Conservation (phyloP, 305 asterid species). For the Solanum hybrid region DNA sequence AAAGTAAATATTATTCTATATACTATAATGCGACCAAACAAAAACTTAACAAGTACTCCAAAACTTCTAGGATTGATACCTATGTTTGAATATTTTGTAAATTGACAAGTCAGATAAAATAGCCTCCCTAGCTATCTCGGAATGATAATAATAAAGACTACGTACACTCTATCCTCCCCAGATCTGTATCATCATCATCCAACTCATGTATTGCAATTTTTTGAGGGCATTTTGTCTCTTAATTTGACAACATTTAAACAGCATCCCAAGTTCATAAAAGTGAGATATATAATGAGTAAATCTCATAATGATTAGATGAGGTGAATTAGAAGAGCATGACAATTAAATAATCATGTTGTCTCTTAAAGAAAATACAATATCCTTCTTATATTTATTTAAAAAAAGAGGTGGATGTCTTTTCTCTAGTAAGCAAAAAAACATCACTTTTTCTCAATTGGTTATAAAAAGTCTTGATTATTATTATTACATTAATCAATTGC, state of each 20-base stretch:
- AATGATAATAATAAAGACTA: background rate
- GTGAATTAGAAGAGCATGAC: conserved; percentile 30
- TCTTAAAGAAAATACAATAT: conserved; percentile 14
- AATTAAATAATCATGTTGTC: conserved; percentile 37
- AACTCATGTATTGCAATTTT: background rate
- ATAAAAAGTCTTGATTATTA: background rate
- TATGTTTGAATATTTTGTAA: background rate
- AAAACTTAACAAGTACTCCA: background rate
- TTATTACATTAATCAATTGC: background rate
- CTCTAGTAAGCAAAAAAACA: background rate
- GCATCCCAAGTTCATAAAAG: conserved; percentile 3
- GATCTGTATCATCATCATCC: background rate
- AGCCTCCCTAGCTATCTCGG: background rate
- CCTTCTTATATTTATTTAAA: conserved; percentile 16
- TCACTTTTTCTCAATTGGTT: background rate
- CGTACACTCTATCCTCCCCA: background rate
- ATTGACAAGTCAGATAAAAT: background rate
- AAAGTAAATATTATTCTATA: background rate
- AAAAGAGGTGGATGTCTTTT: conserved; percentile 21
- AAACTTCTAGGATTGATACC: background rate
- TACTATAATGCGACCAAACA: background rate
- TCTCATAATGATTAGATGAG: background rate
- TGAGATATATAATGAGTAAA: background rate
- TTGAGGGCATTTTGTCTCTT: background rate
- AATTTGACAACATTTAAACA: background rate